Conservation (phyloP, 306 rosid species). For the Lathyrus tuberosus region DNA sequence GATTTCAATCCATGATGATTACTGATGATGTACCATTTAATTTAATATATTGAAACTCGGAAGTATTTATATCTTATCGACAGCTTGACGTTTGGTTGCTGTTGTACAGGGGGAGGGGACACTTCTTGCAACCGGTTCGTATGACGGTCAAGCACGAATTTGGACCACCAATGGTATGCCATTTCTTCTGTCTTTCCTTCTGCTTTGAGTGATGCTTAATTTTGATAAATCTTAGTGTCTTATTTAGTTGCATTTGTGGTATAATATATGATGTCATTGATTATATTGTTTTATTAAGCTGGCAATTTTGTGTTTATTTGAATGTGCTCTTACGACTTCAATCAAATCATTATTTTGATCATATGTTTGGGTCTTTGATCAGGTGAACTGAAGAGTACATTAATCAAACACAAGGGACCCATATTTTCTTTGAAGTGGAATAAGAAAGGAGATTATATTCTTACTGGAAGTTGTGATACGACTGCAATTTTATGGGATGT, state of each 20-base stretch:
- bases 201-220: slow-evolving; percentile 2
- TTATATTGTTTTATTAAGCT: slow-evolving; percentile 4
- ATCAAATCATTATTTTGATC: slow-evolving; percentile 10
- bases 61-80: neutral
- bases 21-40: neutral
- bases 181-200: slow-evolving; percentile 7
- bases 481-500: slow-evolving; percentile 98
- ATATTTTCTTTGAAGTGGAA: slow-evolving; percentile 96
- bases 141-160: slow-evolving; percentile 98
- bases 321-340: slow-evolving; percentile 15
- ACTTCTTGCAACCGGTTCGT: slow-evolving; percentile 94
- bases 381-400: slow-evolving; percentile 85
- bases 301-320: slow-evolving; percentile 8
- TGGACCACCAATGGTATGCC: slow-evolving; percentile 80
- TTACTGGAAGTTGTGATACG: slow-evolving; percentile 92
- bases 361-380: slow-evolving; percentile 37
- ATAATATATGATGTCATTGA: slow-evolving; percentile 1
- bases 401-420: slow-evolving; percentile 89
- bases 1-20: neutral
- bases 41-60: neutral
- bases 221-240: slow-evolving; percentile 1
- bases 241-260: slow-evolving; percentile 30
- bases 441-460: slow-evolving; percentile 92
- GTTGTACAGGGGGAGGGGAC: slow-evolving; percentile 78
- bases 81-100: slow-evolving; percentile 19